Conservation (phyloP, 192 early-diverging fungal species). For the Umbelopsis isabellina region DNA sequence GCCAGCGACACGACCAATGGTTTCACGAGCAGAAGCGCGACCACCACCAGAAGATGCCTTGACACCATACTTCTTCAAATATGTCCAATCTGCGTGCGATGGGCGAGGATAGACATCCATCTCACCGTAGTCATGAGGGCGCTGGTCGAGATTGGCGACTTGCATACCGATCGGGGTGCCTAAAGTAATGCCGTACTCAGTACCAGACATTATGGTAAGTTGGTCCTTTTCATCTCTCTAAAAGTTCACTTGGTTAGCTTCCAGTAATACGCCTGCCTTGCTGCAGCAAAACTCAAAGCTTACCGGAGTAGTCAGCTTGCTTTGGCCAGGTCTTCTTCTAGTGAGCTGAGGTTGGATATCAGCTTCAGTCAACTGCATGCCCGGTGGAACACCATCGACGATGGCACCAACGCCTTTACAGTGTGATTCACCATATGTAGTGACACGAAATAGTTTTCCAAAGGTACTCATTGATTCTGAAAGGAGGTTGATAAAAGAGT, state of each 20-base stretch:
- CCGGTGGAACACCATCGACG: conserved; percentile 94
- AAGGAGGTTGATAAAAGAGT: neutral
- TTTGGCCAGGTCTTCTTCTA: conserved; percentile 94
- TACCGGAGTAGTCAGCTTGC: conserved; percentile 93
- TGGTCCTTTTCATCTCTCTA: conserved; percentile 95
- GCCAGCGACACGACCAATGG: conserved; percentile 95
- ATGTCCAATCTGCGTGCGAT: conserved; percentile 98
- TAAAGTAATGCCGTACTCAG: conserved; percentile 89
- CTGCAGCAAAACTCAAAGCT: conserved; percentile 2
- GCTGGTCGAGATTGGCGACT: conserved; percentile 94
- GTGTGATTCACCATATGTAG: conserved; percentile 98
- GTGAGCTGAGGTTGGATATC: conserved; percentile 94
- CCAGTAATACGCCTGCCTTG: neutral
- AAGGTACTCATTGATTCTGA: conserved; percentile 73
- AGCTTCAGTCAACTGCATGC: conserved; percentile 84
- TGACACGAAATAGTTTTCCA: conserved; percentile 84
- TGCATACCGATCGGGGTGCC: conserved; percentile 94
- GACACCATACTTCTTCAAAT: conserved; percentile 93
- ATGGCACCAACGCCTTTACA: conserved; percentile 98
- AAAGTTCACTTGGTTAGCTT: neutral
- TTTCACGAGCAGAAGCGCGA: conserved; percentile 92
- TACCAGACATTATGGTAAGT: conserved; percentile 91
- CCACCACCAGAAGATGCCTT: conserved; percentile 96
- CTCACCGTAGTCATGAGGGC: conserved; percentile 95
- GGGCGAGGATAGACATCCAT: conserved; percentile 96